Conservation (phyloP, 441 rosid genomes). For the Populus trichocarpa region DNA sequence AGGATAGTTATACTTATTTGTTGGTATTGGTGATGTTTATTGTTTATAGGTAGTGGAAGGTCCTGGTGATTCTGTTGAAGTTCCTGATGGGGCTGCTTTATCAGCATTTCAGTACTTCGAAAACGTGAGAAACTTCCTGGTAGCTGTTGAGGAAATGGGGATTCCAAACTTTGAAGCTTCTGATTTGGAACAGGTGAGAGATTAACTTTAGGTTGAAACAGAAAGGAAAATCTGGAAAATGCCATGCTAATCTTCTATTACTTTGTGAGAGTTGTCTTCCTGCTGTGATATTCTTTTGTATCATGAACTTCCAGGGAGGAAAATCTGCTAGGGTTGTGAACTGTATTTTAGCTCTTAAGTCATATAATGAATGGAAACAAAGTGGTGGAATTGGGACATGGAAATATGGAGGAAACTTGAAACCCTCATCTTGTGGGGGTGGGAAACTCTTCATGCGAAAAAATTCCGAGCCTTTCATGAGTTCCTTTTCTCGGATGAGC, state of each 20-base stretch:
- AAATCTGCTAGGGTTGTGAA: conserved; percentile 81
- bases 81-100: conserved; percentile 91
- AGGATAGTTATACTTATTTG: not conserved
- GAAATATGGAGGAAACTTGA: conserved; percentile 79
- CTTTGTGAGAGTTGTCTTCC: not conserved
- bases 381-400: conserved; percentile 78
- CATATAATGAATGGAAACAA: conserved; percentile 92
- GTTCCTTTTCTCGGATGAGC: conserved; percentile 43
- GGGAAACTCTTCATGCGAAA: conserved; percentile 68
- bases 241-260: not conserved
- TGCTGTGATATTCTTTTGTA: not conserved
- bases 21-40: not conserved
- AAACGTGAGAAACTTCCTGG: conserved; percentile 91
- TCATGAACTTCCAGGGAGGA: conserved; percentile 66
- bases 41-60: conserved; percentile 72
- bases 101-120: conserved; percentile 97
- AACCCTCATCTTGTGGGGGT: conserved; percentile 45
- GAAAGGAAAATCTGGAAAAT: conserved; percentile 1
- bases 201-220: not conserved
- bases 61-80: conserved; percentile 58
- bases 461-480: conserved; percentile 65
- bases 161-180: conserved; percentile 88
- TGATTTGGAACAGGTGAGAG: conserved; percentile 78
- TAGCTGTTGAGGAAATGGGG: conserved; percentile 71
- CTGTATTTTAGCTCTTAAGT: conserved; percentile 80